Base-by-base conservation (phyloP, 805 yeast genomes). In the Myxozyma neglecta region DNA sequence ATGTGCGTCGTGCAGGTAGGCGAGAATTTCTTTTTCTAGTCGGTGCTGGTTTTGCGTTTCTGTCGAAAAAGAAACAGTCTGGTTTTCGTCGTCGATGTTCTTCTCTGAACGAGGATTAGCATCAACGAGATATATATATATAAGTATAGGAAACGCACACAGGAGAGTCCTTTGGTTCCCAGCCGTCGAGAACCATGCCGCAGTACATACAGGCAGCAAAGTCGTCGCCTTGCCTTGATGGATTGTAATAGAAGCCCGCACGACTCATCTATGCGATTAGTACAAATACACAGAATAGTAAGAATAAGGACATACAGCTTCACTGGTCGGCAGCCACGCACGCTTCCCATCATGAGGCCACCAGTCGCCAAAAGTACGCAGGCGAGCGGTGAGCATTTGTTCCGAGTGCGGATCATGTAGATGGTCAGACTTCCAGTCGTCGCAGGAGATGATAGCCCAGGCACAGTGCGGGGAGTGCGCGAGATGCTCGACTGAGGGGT, bases 81-180 rank as follows among this genome's bases (percentile, higher is more conserved):
- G 76, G 77, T 24, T 75, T 72, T 53, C 82, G 70, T 56, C 74
- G 72, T n/a, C 69, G 64, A 70, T 88, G 94, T 65, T 85, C 90
- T 14, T 67, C 76, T 8, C 65, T 64, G 39, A 43, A 9, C 3
- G 11, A 2, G 1, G 3, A 50, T 53, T 39, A 39, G 56, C 39
- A 11, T 48, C 46, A 11, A 29, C 3, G 36, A 9, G 16, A 34
- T 9, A n/a, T 5, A 20, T 5, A 32, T 2, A 42, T 16, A 9
- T 3, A n/a, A 16, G 32, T 9, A 8, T n/a, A 29, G 7, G 20
- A 32, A 7, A 46, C 69, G 36, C 53, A 63, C 63, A 79, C 61
- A 0, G 92, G 93, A 60, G 81, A 84, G 72, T 89, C 94, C 1
- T 76, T 79, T 1, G 73, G 70, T 60, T 82, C 88, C 96, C 96